Base-by-base conservation (phyloP, 1,139 yeast genomes). In the Waltiozyma sp. region DNA sequence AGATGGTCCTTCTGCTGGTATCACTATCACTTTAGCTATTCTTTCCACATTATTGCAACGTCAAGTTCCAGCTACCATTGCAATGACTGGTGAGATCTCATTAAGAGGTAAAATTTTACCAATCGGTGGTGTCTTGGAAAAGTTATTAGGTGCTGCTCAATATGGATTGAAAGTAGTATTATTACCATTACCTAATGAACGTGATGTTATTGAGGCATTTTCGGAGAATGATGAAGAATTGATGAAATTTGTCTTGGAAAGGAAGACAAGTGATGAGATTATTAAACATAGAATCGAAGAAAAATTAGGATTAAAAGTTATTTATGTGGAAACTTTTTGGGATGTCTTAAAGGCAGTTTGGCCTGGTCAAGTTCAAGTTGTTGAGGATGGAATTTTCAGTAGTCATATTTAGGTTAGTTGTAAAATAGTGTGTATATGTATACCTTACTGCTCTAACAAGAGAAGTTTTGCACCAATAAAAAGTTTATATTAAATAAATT, bases 81-180 rank as follows among this genome's bases (percentile, higher is more conserved):
- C 96, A 45, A 85, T 88, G 95, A 88, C 96, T 0, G 96, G 96
- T 4, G 96, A 88, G 58, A 80, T 88, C 51, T 86, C 96, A 0
- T 69, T 88, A 21, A 70, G 95, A 34, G 96, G 96, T 2, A 75
- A 83, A 54, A 85, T 88, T 0, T 67, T 88, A 42, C 94, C 95
- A 4, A 88, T 88, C 52, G 96, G 96, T 6, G 96, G 96, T 1
- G 72, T 88, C 31, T 77, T 83, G 46, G 96, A 87, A 59, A 87
- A 87, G 61, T 65, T 87, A 41, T 68, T 85, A 41, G 95, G 95
- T 2, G 95, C 95, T 1, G 89, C 85, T 54, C 68, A 84, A 52
- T 77, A 82, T 38, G 82, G 83, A 0, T 74, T 77, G 45, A 69
- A 67, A 44, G 73, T 75, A 40, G 77, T 87, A 41, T 65, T 87